Evolutionary conservation across 2,329 filamentous ascomycete species (phyloP).

Genomic region (Aspergillus oerlinghausenensis): DNA sequence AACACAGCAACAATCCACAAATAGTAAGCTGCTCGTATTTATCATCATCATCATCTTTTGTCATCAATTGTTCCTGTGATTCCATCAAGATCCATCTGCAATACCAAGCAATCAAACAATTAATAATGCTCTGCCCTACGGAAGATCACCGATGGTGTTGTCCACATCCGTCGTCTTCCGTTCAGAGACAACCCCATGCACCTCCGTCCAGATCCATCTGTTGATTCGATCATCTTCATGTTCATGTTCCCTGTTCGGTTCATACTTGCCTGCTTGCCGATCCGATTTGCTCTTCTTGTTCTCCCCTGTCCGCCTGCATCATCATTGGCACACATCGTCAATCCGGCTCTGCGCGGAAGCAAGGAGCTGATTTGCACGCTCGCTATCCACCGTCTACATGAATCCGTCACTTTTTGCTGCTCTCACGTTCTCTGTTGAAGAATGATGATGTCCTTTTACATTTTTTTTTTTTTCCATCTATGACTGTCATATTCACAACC

Average conservation of each 20-base stretch:
- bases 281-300: background rate
- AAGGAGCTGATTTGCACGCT: constrained; percentile 8
- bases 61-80: too few relatives aligned
- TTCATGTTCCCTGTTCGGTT: background rate
- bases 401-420: constrained; percentile 16
- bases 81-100: too few relatives aligned
- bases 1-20: background rate
- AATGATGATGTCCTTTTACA: constrained; percentile 2
- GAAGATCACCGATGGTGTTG: background rate
- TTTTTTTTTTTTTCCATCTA: background rate
- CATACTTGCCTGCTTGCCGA: background rate
- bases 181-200: background rate
- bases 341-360: constrained; percentile 21
- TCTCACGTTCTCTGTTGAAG: background rate
- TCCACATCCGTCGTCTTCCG: background rate
- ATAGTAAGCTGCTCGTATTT: background rate
- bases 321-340: background rate
- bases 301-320: background rate
- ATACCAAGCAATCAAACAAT: background rate
- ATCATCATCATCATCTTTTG: background rate
- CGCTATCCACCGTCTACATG: constrained; percentile 3
- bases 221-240: background rate
- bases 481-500: background rate
- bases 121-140: background rate
- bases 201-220: too few relatives aligned